A percentile compares a stretch with the other conserved stretches of the same genome.
phyloP scores from a whole-genome alignment of 202 grass and related monocot genomes.

The Musa balbisiana region DNA sequence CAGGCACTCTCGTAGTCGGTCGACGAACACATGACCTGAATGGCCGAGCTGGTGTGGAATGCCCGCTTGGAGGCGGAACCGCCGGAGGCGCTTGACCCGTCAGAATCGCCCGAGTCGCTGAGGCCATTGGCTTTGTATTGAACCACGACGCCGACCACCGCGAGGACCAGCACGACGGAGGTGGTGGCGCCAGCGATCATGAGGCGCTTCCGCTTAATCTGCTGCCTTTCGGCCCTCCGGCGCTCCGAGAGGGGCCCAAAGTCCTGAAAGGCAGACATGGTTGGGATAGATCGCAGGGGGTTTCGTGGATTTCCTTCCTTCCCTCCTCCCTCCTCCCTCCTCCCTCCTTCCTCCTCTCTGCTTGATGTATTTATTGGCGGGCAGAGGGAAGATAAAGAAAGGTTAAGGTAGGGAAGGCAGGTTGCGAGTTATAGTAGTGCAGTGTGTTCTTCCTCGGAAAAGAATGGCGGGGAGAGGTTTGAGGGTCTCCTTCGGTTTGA shows the following conservation, averaged over 20 bases:
- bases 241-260: constrained; percentile 20
- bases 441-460: neutral
- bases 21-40: constrained; percentile 37
- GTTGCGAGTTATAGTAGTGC: neutral
- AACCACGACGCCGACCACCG: constrained; percentile 27
- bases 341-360: neutral
- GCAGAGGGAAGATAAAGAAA: neutral
- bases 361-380: neutral
- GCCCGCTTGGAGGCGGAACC: neutral
- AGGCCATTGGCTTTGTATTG: constrained; percentile 7
- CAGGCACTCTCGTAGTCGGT: constrained; percentile 59
- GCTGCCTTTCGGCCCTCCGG: constrained; percentile 15
- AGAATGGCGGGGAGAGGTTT: neutral
- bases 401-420: neutral
- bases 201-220: constrained; percentile 10
- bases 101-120: neutral
- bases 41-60: neutral
- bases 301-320: constrained; percentile 1
- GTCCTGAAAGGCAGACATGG: constrained; percentile 21
- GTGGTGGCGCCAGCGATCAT: constrained; percentile 3
- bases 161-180: constrained; percentile 15
- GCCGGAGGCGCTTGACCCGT: too few relatives aligned
- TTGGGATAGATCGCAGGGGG: neutral
- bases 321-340: neutral
- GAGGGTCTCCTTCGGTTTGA: neutral